These are phyloP conservation scores for Dryas octopetala DNA, from an alignment of 306 rosid species.

Conservation along the genomic window DNA sequence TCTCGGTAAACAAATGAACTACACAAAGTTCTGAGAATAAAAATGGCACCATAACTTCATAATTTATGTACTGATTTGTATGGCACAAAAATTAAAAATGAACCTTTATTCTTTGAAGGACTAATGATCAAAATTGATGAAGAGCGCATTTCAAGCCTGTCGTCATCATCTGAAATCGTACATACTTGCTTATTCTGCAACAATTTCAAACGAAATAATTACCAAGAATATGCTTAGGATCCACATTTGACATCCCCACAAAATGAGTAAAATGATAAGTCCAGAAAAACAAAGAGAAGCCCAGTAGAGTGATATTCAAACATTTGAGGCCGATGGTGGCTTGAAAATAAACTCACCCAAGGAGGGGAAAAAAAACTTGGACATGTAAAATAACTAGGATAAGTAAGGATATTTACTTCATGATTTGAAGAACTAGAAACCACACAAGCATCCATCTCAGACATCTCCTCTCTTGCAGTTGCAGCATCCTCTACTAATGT, in stretches of 20 bases:
- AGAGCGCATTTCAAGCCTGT: slow-evolving; percentile 20
- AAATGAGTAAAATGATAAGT: neutral
- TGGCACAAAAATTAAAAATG: neutral
- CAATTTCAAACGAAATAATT: slow-evolving; percentile 3
- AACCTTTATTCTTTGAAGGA: slow-evolving; percentile 39
- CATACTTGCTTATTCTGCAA: slow-evolving; percentile 34
- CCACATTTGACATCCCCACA: neutral
- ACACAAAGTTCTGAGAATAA: neutral
- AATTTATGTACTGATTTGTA: neutral
- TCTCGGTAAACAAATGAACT: neutral
- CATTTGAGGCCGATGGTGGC: neutral
- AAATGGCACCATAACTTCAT: neutral
- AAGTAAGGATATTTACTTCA: slow-evolving; percentile 37
- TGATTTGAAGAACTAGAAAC: slow-evolving; percentile 30
- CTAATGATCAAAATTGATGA: slow-evolving; percentile 36
- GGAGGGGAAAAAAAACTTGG: neutral
- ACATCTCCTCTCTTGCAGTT: slow-evolving; percentile 26
- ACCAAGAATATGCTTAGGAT: slow-evolving; percentile 4
- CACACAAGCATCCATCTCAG: slow-evolving; percentile 21
- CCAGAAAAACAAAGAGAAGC: neutral
- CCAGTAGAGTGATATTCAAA: neutral
- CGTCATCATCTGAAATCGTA: slow-evolving; percentile 30
- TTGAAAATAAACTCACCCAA: neutral
- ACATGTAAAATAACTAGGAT: slow-evolving; percentile 4
- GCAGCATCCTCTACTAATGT: slow-evolving; percentile 26